Percentiles rank a stretch among this genome's conserved stretches.
These are phyloP conservation scores for Naganishia sp. DNA, from an alignment of 1,284 basidiomycete species.

Conservation along the genomic window DNA sequence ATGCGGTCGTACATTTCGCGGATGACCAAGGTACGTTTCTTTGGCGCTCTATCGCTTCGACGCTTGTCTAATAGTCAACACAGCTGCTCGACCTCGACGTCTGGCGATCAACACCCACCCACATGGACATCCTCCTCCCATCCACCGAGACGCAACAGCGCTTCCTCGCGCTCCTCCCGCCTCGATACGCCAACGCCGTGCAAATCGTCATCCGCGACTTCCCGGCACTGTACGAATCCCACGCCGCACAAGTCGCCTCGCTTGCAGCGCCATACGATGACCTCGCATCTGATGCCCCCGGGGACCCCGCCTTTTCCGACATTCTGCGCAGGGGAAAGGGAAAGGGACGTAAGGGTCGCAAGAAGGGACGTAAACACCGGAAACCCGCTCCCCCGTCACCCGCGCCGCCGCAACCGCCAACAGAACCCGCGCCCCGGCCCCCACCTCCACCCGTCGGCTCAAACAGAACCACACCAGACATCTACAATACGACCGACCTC, in stretches of 20 bases:
- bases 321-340: constrained; percentile 7
- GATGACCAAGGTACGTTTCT: constrained; percentile 34
- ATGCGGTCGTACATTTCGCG: constrained; percentile 36
- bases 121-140: constrained; percentile 44
- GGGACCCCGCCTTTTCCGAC: too few relatives aligned
- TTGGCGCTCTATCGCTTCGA: not conserved
- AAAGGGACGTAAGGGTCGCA: not conserved
- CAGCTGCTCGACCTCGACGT: constrained; percentile 49
- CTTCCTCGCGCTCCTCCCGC: constrained; percentile 23
- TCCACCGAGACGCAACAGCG: constrained; percentile 10
- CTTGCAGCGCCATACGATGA: constrained; percentile 5
- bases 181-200: not conserved
- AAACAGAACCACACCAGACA: constrained; percentile 25
- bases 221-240: constrained; percentile 40
- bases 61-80: too few relatives aligned
- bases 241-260: not conserved
- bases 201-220: constrained; percentile 42
- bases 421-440: not conserved
- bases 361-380: constrained; percentile 1
- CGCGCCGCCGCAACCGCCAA: constrained; percentile 2
- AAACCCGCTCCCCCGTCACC: not conserved
- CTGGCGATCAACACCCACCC: constrained; percentile 43
- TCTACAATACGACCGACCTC: constrained; percentile 35
- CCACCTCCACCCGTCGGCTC: constrained; percentile 13
- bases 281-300: too few relatives aligned